Conservation (phyloP, 495 filamentous ascomycete genomes). For the Clavariopsis aquatica region DNA sequence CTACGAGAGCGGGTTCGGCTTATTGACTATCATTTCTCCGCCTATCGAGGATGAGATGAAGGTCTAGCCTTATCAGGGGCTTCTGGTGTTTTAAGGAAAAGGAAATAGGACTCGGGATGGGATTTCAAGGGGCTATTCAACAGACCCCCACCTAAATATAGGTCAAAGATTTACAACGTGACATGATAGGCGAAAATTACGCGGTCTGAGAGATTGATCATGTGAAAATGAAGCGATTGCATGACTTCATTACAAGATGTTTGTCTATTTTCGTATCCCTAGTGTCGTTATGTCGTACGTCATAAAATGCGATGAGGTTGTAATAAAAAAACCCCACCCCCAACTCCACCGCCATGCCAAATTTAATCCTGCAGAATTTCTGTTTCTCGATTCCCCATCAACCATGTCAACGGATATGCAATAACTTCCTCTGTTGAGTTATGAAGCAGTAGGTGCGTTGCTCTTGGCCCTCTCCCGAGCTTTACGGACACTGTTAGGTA, state of each 20-base stretch:
- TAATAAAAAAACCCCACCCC: not conserved
- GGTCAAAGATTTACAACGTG: no score
- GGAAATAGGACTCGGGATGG: no score
- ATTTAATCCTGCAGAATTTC: no score
- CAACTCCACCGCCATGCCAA: not conserved
- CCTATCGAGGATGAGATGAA: no score
- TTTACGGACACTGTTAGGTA: constrained; percentile 24
- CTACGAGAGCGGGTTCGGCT: constrained; percentile 20
- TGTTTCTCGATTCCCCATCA: no score
- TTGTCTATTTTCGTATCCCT: not conserved
- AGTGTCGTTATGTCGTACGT: not conserved
- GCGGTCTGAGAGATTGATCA: not conserved
- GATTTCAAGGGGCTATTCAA: no score
- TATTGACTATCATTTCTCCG: no score
- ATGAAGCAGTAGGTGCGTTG: not conserved
- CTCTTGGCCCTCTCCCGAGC: constrained; percentile 3
- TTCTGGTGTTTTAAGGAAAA: no score
- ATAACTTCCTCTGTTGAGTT: not conserved
- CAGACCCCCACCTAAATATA: no score
- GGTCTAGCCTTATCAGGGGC: no score
- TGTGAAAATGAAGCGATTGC: not conserved
- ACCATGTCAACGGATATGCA: no score
- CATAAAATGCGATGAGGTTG: not conserved
- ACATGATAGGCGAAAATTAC: not conserved
- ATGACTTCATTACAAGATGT: not conserved